Evolutionary conservation across 768 basidiomycete genomes (phyloP).

Genomic region (Naematelia aurantialba): DNA sequence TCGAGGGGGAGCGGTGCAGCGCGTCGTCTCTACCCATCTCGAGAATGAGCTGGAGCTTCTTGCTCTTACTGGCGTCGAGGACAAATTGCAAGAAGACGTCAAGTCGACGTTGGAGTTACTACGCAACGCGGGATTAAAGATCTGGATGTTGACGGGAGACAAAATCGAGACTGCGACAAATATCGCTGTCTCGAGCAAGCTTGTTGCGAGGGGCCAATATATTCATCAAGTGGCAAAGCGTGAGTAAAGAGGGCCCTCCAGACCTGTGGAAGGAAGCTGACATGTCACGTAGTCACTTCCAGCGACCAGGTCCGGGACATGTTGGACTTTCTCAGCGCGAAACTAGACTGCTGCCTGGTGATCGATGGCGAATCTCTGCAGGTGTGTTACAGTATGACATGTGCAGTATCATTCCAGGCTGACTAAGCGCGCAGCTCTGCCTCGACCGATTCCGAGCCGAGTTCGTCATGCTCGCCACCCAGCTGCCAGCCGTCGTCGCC

Average conservation of each 20-base stretch:
- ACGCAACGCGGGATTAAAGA: slow-evolving; percentile 93
- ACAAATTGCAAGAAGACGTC: slow-evolving; percentile 96
- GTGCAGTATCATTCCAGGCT: neutral
- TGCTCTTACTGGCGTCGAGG: slow-evolving; percentile 96
- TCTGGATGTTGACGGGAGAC: slow-evolving; percentile 99
- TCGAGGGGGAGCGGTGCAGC: slow-evolving; percentile 73
- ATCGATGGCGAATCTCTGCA: slow-evolving; percentile 97
- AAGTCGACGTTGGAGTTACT: slow-evolving; percentile 86
- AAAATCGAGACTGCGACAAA: slow-evolving; percentile 98
- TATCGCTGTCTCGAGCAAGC: slow-evolving; percentile 94
- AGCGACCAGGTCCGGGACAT: slow-evolving; percentile 77
- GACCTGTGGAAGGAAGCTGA: neutral
- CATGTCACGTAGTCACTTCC: slow-evolving; percentile 65
- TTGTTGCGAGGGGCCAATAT: slow-evolving; percentile 93
- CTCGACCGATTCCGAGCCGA: slow-evolving; percentile 84
- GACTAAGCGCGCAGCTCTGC: slow-evolving; percentile 63
- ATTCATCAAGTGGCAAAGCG: slow-evolving; percentile 94
- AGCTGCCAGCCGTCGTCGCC: slow-evolving; percentile 91
- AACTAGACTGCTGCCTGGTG: slow-evolving; percentile 94
- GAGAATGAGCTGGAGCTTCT: slow-evolving; percentile 88
- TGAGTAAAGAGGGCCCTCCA: slow-evolving; percentile 53
- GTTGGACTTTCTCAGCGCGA: slow-evolving; percentile 88
- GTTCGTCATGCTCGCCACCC: slow-evolving; percentile 93
- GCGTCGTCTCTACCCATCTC: slow-evolving; percentile 68
- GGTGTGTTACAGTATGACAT: slow-evolving; percentile 54